Evolutionary conservation across 2,329 filamentous ascomycete genomes (phyloP), one percentile per base, ranked within the genome.

Genomic region (Daldinia eschscholtzii): DNA sequence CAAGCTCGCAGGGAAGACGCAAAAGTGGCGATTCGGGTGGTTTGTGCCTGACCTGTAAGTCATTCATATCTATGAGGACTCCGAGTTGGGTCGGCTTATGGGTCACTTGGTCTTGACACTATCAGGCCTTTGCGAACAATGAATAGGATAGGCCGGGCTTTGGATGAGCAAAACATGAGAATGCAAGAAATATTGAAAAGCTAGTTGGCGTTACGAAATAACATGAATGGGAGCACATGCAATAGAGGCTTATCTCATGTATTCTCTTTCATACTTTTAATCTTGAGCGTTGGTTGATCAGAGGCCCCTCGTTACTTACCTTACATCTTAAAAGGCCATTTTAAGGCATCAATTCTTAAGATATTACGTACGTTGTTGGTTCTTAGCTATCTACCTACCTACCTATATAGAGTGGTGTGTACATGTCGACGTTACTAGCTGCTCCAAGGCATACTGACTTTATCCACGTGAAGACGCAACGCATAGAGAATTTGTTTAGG

Each of bases 1-100:
- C 50, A 18, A 75, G 60, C 56, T 76, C 74, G 58, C 66, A 64
- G 6, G 74, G 74, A 39, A 76, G 62, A 48, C 68, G 58, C 46
- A 75, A 57, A 65, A 76, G 62, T 57, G 68, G 65, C 50, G 72
- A 69, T 59, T 12, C 52, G 48, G 63, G 46, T 53, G 23, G 26
- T 5, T 39, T 53, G 59, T 42, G 30, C 30, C 57, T 58, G 67
- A 58, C 50, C 44, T 69, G 66, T 62, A 53, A 60, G 42, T 65
- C 33, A 44, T 57, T 46, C 44, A 57, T 50, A 52, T 63, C 35
- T 59, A 18, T 68, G 39, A 48, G 33, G 30, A 57, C 44, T 35
- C 50, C 58, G 42, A 60, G 42, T 65, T 41, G 56, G 56, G 30
- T 58, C 61, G 55, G 41, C 18, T 20, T 55, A 57, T 53, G 48